Evolutionary conservation across 164 flowering plant species (phyloP).

Genomic region (Echeveria elegans): DNA sequence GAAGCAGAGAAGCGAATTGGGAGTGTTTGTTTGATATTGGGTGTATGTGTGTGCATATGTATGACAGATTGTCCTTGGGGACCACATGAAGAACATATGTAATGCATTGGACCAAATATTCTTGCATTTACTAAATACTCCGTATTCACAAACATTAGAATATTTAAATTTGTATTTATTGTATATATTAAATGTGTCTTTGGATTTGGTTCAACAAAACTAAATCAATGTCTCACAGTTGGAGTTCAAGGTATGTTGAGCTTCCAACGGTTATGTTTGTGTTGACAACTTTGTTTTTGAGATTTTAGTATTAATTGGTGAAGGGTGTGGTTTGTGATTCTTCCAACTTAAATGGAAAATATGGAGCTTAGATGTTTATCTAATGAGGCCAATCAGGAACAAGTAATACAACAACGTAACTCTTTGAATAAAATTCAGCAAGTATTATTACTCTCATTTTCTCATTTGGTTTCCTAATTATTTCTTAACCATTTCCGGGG

Average conservation of each 20-base stretch:
- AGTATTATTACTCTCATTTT: no score
- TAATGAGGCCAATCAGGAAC: background rate
- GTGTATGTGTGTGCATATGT: background rate
- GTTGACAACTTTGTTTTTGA: background rate
- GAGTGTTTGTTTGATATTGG: conserved; percentile 1
- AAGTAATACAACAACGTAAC: no score
- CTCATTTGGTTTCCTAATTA: no score
- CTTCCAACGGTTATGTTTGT: conserved; percentile 2
- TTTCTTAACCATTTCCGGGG: no score
- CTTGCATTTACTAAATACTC: background rate
- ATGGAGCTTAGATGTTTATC: background rate
- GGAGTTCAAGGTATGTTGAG: background rate
- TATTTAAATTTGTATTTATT: background rate
- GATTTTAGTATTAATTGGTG: background rate
- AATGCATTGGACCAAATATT: conserved; percentile 6
- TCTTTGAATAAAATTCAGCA: no score
- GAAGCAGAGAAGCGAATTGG: conserved; percentile 2
- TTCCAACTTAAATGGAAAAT: background rate
- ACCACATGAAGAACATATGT: background rate
- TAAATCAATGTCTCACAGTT: conserved; percentile 1
- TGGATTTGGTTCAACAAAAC: conserved; percentile 8
- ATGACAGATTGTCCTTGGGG: background rate
- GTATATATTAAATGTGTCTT: background rate
- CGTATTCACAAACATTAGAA: background rate
- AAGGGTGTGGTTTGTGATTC: background rate